phyloP scores from a whole-genome alignment of 192 early-diverging fungal species.

The Coemansia sp. region DNA sequence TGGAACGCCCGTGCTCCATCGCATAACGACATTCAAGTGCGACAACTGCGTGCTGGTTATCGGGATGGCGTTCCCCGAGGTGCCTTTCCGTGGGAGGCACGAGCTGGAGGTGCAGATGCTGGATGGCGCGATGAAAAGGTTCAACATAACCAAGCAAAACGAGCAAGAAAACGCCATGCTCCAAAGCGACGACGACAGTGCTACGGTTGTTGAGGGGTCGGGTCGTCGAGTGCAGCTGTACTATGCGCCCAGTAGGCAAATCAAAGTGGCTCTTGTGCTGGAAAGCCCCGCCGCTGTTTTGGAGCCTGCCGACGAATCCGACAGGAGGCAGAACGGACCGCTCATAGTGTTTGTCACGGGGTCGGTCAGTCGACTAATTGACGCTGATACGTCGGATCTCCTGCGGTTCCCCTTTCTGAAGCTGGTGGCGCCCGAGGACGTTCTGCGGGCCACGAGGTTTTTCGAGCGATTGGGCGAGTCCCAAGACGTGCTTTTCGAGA shows the following conservation, averaged over 20 bases:
- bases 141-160: conserved; percentile 21
- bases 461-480: conserved; percentile 35
- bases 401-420: conserved; percentile 41
- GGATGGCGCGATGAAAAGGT: conserved; percentile 30
- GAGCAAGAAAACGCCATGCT: conserved; percentile 3
- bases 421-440: conserved; percentile 46
- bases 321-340: conserved; percentile 23
- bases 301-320: conserved; percentile 7
- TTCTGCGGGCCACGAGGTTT: conserved; percentile 28
- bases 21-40: conserved; percentile 37
- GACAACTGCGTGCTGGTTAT: conserved; percentile 42
- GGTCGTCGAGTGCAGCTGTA: conserved; percentile 28
- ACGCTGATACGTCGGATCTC: conserved; percentile 39
- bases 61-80: conserved; percentile 31
- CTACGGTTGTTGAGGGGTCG: background rate
- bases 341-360: conserved; percentile 40
- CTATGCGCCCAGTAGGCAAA: conserved; percentile 32
- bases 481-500: conserved; percentile 37
- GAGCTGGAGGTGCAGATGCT: conserved; percentile 48
- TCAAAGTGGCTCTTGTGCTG: conserved; percentile 44
- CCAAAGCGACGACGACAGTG: background rate
- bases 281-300: conserved; percentile 27
- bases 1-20: conserved; percentile 21
- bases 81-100: conserved; percentile 22
- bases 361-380: conserved; percentile 33